Evolutionary conservation across 1,139 yeast genomes (phyloP).

Genomic region (Saccharomyces hybrid): DNA sequence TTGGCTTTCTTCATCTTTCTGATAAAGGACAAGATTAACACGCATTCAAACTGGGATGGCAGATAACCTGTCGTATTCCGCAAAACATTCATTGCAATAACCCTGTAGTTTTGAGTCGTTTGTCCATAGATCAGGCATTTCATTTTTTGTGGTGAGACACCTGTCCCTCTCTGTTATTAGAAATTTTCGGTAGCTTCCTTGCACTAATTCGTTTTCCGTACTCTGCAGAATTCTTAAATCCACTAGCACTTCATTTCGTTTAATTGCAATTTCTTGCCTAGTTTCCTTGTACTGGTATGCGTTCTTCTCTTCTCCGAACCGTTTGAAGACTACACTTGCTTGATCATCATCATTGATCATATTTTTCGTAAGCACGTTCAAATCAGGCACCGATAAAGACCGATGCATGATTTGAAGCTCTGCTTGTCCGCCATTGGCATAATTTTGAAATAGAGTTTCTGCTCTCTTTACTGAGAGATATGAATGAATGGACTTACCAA

Average conservation of each 20-base stretch:
- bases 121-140: slow-evolving; percentile 22
- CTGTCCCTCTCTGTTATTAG: slow-evolving; percentile 52
- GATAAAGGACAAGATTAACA: background rate
- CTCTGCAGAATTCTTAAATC: slow-evolving; percentile 60
- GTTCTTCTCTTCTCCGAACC: slow-evolving; percentile 19
- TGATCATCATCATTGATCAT: slow-evolving; percentile 17
- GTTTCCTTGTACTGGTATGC: slow-evolving; percentile 38
- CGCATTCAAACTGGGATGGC: background rate
- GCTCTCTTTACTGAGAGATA: slow-evolving; percentile 63
- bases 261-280: slow-evolving; percentile 60
- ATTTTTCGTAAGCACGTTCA: slow-evolving; percentile 40
- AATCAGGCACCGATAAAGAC: slow-evolving; percentile 57
- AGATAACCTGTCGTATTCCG: slow-evolving; percentile 27
- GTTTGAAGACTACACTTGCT: slow-evolving; percentile 20
- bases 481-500: slow-evolving; percentile 45
- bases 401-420: slow-evolving; percentile 42
- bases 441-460: slow-evolving; percentile 37
- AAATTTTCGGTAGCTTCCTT: slow-evolving; percentile 70
- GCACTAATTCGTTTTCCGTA: slow-evolving; percentile 57
- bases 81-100: slow-evolving; percentile 31
- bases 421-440: slow-evolving; percentile 36
- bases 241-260: slow-evolving; percentile 64
- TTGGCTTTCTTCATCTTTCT: no score
- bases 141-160: slow-evolving; percentile 41
- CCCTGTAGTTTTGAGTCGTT: slow-evolving; percentile 20